phyloP scores from a whole-genome alignment of 2,329 filamentous ascomycete species.

The Iodosphaeria phyllophila region DNA sequence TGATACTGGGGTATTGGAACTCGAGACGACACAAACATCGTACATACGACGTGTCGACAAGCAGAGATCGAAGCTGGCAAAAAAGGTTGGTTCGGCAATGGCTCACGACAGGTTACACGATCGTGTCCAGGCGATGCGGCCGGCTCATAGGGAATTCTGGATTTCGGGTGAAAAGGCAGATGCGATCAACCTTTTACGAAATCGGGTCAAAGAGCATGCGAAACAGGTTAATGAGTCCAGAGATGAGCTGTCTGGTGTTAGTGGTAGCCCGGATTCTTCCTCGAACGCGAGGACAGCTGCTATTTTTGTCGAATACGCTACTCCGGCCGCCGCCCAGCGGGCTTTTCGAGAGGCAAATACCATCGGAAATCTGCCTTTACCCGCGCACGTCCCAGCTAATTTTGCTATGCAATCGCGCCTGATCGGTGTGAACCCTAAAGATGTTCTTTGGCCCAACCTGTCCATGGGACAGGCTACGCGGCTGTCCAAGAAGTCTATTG shows the following conservation, averaged over 20 bases:
- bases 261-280: too few species aligned
- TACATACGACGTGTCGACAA: conserved; percentile 58
- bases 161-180: conserved; percentile 1
- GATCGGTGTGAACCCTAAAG: conserved; percentile 61
- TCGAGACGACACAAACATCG: conserved; percentile 69
- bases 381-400: conserved; percentile 5
- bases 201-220: not conserved
- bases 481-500: conserved; percentile 27
- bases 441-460: conserved; percentile 77
- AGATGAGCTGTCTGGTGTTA: not conserved
- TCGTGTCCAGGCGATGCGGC: conserved; percentile 1
- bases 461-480: conserved; percentile 18
- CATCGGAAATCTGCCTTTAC: conserved; percentile 8
- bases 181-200: conserved; percentile 1
- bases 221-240: conserved; percentile 2
- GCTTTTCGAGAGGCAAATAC: conserved; percentile 44
- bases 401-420: conserved; percentile 10
- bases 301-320: conserved; percentile 84
- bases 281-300: too few species aligned
- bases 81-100: conserved; percentile 3
- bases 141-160: conserved; percentile 1
- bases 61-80: conserved; percentile 30
- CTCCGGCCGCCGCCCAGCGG: conserved; percentile 64
- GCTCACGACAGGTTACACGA: too few species aligned
- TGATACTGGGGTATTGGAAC: conserved; percentile 53